A percentile compares a stretch with the other conserved stretches of the same genome.
Evolutionary conservation across 2,329 filamentous ascomycete species (phyloP).

Genomic region (Trematosphaeria pertusa): DNA sequence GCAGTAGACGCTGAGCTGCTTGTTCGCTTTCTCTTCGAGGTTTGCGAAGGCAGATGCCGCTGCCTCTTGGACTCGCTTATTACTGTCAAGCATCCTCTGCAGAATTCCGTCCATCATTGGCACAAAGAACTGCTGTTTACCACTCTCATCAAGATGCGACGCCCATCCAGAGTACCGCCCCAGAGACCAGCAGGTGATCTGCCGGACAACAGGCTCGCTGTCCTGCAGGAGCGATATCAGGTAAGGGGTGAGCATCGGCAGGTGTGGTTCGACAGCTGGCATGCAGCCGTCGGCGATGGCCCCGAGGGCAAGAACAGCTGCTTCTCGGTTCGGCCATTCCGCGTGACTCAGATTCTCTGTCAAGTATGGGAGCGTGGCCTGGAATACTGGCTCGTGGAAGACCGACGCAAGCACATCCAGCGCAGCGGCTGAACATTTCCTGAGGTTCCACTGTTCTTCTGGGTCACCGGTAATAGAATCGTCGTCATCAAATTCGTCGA

Average conservation of each 20-base stretch:
- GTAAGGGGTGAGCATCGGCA: constrained; percentile 89
- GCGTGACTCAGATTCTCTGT: constrained; percentile 85
- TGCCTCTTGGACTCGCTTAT: constrained; percentile 98
- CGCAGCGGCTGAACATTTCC: constrained; percentile 96
- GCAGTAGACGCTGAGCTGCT: constrained; percentile 82
- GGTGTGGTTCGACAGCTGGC: constrained; percentile 84
- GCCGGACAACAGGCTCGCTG: constrained; percentile 85
- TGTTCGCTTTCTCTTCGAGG: constrained; percentile 90
- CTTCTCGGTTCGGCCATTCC: constrained; percentile 92
- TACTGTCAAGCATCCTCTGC: constrained; percentile 91
- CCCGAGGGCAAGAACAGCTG: constrained; percentile 90
- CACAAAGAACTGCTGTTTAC: constrained; percentile 82
- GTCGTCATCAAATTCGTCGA: constrained; percentile 76
- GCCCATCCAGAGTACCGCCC: constrained; percentile 95
- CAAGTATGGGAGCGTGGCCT: constrained; percentile 89
- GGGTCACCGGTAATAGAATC: constrained; percentile 74
- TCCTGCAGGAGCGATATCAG: constrained; percentile 86
- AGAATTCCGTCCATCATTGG: constrained; percentile 98
- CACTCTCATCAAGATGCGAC: constrained; percentile 71
- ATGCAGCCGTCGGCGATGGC: constrained; percentile 96
- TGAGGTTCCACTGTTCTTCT: constrained; percentile 92
- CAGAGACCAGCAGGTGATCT: constrained; percentile 98
- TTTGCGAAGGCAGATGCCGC: constrained; percentile 96
- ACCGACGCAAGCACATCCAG: constrained; percentile 92
- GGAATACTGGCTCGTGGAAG: constrained; percentile 87